Conservation (phyloP, 1,284 basidiomycete species). For the Rhodotorula sp. region DNA sequence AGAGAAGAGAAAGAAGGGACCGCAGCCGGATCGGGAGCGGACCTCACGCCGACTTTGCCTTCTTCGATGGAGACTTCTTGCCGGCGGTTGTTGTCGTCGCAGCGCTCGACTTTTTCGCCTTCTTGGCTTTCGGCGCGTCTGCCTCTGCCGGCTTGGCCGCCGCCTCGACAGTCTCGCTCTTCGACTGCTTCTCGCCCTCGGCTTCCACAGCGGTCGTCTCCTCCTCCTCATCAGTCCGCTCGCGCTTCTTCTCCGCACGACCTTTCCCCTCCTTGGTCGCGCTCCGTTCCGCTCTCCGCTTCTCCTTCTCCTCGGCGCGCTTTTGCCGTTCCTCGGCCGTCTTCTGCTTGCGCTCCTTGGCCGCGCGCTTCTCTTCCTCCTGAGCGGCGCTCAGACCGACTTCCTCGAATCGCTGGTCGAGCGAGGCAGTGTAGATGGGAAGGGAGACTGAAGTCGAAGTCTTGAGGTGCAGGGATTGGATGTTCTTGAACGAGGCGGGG, state of each 20-base stretch:
- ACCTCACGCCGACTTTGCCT: constrained; percentile 38
- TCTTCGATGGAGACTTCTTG: constrained; percentile 43
- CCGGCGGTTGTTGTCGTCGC: background rate
- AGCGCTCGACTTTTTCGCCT: constrained; percentile 52
- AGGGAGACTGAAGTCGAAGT: constrained; percentile 79
- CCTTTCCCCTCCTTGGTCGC: constrained; percentile 38
- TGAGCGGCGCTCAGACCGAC: constrained; percentile 42
- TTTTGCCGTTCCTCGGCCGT: constrained; percentile 50
- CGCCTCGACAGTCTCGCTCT: constrained; percentile 31
- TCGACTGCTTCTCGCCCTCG: constrained; percentile 51
- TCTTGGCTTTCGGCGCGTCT: constrained; percentile 59
- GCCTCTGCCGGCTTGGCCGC: constrained; percentile 47
- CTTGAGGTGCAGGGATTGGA: constrained; percentile 88
- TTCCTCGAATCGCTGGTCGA: constrained; percentile 47
- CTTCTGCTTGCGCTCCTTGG: constrained; percentile 45
- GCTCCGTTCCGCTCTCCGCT: constrained; percentile 49
- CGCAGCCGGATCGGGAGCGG: too few species aligned
- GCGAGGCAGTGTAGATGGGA: constrained; percentile 78
- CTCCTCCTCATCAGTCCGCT: constrained; percentile 10
- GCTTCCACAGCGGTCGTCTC: constrained; percentile 55
- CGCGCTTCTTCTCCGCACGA: constrained; percentile 37
- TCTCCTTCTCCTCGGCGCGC: constrained; percentile 45
- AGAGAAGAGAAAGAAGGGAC: background rate
- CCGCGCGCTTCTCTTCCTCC: constrained; percentile 40
- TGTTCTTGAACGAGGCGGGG: constrained; percentile 54